Conservation (phyloP, 805 yeast species). For the Brettanomyces naardenensis region DNA sequence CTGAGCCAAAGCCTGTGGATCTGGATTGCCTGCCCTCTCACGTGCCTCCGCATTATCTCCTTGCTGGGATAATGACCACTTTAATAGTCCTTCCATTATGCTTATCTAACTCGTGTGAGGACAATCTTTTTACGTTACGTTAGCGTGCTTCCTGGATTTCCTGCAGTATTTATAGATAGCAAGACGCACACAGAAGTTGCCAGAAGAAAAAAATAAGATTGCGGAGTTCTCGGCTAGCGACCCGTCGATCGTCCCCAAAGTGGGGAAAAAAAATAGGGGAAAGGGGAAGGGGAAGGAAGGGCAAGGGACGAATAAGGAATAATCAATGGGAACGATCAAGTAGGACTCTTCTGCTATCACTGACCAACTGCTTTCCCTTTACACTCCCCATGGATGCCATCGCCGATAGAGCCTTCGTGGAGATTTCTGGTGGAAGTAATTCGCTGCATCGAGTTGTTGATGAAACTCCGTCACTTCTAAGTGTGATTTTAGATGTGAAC, state of each 20-base stretch:
- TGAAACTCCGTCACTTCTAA: conserved; percentile 71
- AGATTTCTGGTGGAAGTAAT: conserved; percentile 9
- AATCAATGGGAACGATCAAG: too few species aligned
- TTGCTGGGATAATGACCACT: conserved; percentile 85
- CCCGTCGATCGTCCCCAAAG: too few species aligned
- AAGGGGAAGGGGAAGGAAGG: too few species aligned
- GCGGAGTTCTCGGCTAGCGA: neutral
- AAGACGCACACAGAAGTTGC: too few species aligned
- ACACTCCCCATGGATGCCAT: conserved; percentile 74
- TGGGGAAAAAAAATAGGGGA: too few species aligned
- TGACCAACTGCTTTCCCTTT: too few species aligned
- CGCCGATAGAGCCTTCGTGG: conserved; percentile 46
- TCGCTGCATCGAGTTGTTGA: conserved; percentile 29
- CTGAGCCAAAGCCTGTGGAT: conserved; percentile 71
- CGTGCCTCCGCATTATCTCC: conserved; percentile 65
- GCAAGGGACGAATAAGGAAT: too few species aligned
- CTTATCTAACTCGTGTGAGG: too few species aligned
- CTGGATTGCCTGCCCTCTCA: conserved; percentile 58
- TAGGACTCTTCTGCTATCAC: too few species aligned
- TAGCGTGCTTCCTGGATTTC: neutral
- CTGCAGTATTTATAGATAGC: neutral
- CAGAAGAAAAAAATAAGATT: conserved; percentile 1
- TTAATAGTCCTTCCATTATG: conserved; percentile 78
- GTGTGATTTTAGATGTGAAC: conserved; percentile 70
- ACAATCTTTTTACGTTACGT: neutral